Evolutionary conservation across 805 yeast species (phyloP).

Genomic region (Saccharomycopsis fibuligera): DNA sequence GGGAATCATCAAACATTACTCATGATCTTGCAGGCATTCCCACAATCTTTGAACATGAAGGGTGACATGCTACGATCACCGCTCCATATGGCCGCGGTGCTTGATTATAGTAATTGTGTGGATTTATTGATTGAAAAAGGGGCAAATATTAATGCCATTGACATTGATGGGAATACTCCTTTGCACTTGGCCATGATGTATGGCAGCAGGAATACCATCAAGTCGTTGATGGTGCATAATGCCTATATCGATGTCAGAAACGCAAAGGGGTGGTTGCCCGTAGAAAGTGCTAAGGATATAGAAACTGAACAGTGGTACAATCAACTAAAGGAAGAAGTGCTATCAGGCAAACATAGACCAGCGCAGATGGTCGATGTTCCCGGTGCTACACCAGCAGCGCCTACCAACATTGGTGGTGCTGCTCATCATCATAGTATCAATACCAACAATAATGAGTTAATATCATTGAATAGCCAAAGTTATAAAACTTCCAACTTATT

Average conservation of each 20-base stretch:
- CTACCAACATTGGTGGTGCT: not conserved
- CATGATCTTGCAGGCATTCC: constrained; percentile 53
- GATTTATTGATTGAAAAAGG: constrained; percentile 64
- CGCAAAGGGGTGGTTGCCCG: constrained; percentile 57
- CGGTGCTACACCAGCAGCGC: not conserved
- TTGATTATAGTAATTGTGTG: constrained; percentile 57
- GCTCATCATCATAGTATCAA: too few species aligned
- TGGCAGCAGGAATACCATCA: constrained; percentile 54
- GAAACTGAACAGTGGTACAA: constrained; percentile 42
- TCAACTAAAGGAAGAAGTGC: constrained; percentile 24
- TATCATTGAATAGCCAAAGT: too few species aligned
- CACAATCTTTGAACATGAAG: constrained; percentile 43
- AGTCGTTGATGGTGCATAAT: constrained; percentile 43
- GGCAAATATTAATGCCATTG: constrained; percentile 68
- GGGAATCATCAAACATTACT: constrained; percentile 72
- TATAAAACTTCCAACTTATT: not conserved
- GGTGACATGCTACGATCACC: constrained; percentile 51
- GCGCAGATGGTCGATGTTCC: constrained; percentile 3
- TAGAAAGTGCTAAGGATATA: constrained; percentile 50
- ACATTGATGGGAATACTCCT: constrained; percentile 73
- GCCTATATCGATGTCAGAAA: constrained; percentile 47
- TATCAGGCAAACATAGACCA: constrained; percentile 17
- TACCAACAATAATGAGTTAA: too few species aligned
- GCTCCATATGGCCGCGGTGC: constrained; percentile 58
- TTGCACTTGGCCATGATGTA: constrained; percentile 75